Percentiles rank a stretch among this genome's conserved stretches.
phyloP scores from a whole-genome alignment of 2,329 filamentous ascomycete genomes.

The Camillea tinctor region DNA sequence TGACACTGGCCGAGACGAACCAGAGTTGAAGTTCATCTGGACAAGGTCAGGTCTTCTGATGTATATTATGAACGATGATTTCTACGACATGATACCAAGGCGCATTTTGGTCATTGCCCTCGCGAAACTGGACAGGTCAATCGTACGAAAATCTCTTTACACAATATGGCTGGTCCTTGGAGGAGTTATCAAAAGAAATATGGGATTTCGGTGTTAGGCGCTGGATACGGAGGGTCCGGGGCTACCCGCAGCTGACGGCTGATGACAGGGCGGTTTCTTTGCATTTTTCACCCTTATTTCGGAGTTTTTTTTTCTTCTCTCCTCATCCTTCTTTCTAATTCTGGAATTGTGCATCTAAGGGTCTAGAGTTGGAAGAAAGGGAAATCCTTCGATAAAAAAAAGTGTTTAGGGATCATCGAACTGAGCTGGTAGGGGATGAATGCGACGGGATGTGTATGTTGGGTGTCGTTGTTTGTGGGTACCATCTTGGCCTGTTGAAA shows the following conservation, averaged over 20 bases:
- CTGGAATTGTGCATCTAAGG: neutral
- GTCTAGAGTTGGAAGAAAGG: neutral
- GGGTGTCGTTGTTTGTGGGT: neutral
- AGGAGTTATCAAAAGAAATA: neutral
- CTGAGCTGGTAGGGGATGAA: neutral
- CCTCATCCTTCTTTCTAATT: neutral
- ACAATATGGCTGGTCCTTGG: neutral
- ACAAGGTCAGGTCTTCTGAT: conserved; percentile 12
- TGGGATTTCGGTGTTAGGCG: neutral
- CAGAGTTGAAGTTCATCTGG: neutral
- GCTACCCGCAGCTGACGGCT: neutral
- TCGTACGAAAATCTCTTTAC: neutral
- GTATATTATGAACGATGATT: conserved; percentile 32
- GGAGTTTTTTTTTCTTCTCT: neutral
- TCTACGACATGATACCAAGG: conserved; percentile 25
- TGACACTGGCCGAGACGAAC: neutral
- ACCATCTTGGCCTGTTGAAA: no score
- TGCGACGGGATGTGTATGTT: neutral
- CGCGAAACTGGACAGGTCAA: neutral
- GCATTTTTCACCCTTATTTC: neutral
- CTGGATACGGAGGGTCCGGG: neutral
- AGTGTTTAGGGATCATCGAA: conserved; percentile 8
- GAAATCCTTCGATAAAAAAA: neutral
- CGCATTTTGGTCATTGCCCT: conserved; percentile 7
- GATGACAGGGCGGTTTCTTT: neutral